Base-by-base conservation (phyloP, 2,329 filamentous ascomycete genomes). In the Capronia coronata region DNA sequence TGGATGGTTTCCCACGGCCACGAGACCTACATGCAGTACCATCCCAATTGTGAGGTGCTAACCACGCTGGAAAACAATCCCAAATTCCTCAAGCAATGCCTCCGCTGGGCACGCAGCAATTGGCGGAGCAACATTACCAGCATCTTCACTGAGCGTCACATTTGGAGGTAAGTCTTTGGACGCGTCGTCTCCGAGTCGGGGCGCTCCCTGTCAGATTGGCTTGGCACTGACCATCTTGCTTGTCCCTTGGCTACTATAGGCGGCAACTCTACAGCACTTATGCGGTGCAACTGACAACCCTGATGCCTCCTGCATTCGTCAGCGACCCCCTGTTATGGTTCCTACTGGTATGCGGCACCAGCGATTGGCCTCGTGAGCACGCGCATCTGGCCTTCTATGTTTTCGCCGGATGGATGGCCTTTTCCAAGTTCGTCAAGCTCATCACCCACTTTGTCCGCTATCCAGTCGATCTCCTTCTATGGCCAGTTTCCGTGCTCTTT, bases 71-170 rank as follows among this genome's bases (percentile, higher is more conserved):
- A 96, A 68, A 86, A 91, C 66, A 85, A 90, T 65, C 74, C 78
- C 49, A 94, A 90, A 64, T 97, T 94, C 64, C 74, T 97, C 56
- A 91, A 87, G 65, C 91, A 97, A 70, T 97, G 91, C 69, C 81
- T 91, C 40, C 80, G 91, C 41, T 97, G 91, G 91, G 89, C 93
- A 37, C 83, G 91, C 63, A 96, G 90, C 75, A 97, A 97, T 70
- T 97, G 91, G 91, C 79, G 91, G 65, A 95, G 89, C 74, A 97
- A 97, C 68, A 83, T 88, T 69, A 96, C 88, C 45, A 96, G 88
- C 68, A 76, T 96, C 64, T 78, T 91, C 57, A 80, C 80, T 57
- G 91, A 96, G 70, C 75, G 84, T 65, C 79, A 88, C 64, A 87
- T 96, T 63, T 88, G 86, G 82, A 82, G 72, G 90, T 95, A 78